Evolutionary conservation across 2,329 filamentous ascomycete species (phyloP).

Genomic region (Nigrospora oryzae): DNA sequence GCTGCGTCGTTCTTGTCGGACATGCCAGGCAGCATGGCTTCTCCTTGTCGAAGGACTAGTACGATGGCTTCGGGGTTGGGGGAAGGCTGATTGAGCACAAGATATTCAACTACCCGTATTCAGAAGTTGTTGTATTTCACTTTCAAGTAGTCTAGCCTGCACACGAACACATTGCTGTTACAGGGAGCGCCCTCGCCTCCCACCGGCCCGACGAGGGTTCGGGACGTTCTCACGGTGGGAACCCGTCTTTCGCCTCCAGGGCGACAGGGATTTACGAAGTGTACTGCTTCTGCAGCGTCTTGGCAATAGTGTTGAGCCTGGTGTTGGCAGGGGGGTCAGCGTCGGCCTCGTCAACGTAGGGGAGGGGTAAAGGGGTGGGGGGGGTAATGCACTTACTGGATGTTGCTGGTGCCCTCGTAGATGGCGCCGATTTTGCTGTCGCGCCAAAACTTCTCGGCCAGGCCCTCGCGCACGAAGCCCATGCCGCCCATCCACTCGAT

Average conservation of each 20-base stretch:
- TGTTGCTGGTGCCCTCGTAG: conserved; percentile 85
- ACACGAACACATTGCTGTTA: too few species aligned
- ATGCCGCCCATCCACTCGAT: conserved; percentile 99
- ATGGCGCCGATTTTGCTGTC: conserved; percentile 99
- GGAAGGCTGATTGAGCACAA: too few species aligned
- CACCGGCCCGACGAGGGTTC: too few species aligned
- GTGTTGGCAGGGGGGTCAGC: conserved; percentile 12
- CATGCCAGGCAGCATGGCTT: too few species aligned
- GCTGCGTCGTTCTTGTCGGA: too few species aligned
- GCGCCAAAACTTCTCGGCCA: conserved; percentile 95
- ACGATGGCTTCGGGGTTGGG: too few species aligned
- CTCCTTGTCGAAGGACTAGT: too few species aligned
- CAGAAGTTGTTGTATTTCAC: too few species aligned
- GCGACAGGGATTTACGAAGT: conserved; percentile 23
- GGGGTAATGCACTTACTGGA: conserved; percentile 45
- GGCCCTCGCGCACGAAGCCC: conserved; percentile 93
- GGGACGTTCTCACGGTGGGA: too few species aligned
- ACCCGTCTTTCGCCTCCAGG: neutral
- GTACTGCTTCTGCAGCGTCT: conserved; percentile 54
- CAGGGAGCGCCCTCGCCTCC: too few species aligned
- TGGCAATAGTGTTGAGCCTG: conserved; percentile 56
- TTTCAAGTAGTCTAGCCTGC: too few species aligned
- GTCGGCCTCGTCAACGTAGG: neutral
- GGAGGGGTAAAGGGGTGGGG: neutral
- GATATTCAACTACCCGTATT: too few species aligned